Base-by-base conservation (phyloP, 2,329 filamentous ascomycete species). In the Xylaria sp. region DNA sequence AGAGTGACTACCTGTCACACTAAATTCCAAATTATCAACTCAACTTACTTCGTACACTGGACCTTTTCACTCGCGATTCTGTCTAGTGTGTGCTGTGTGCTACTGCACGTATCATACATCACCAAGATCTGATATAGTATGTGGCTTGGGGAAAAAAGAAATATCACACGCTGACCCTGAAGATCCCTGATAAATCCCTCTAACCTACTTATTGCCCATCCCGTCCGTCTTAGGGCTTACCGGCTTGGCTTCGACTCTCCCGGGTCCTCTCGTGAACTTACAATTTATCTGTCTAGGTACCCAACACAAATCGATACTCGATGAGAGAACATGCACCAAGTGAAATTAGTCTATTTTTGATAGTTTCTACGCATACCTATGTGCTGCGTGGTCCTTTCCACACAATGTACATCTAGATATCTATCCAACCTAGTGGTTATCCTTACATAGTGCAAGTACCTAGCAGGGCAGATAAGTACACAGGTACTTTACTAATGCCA, bases 161-260 rank as follows among this genome's bases (percentile, higher is more conserved):
- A 10, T 26, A 15, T 11, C 23, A 10, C 7, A n/a, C n/a, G n/a
- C 48, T 51, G 26, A 51, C 49, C 28, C 33, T 36, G 28, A 54
- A 54, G 53, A 56, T n/a, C 53, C 53, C 15, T 38, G 13, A 56
- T 36, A 23, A 23, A 56, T 9, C 54, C 36, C 11, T 20, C 36
- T 28, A 36, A 11, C 13, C 23, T 7, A 23, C 23, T 23, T 1
- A 42, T 26, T 40, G 10, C 36, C 20, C 20, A 33, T 53, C 15
- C 26, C 48, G 48, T 53, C 26, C 31, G 36, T 38, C 36, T 15
- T 57, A 57, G 36, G 36, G 54, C 54, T 57, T 57, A 57, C 36
- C 31, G 51, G 51, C 31, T 38, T 38, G 33, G 33, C 51, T 36
- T 51, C 26, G 28, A 51, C 26, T 51, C 28, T 15, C 26, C 9